phyloP scores from a whole-genome alignment of 805 yeast species.

The Candida xiaguanensis region DNA sequence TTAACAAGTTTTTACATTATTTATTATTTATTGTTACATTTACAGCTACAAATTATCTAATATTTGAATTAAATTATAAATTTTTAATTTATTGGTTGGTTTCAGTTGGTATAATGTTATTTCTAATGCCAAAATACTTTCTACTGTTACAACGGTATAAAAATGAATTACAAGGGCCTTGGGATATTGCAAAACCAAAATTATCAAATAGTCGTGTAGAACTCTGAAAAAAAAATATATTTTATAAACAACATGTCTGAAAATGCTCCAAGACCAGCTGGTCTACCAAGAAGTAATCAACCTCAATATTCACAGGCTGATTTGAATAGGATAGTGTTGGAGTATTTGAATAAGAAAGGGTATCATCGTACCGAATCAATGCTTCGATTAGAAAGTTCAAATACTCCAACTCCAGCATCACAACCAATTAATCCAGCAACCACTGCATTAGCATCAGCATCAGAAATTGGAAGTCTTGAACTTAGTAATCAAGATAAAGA shows the following conservation, averaged over 20 bases:
- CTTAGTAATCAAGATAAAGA: constrained; percentile 22
- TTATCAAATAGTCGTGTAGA: constrained; percentile 1
- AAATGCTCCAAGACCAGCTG: background rate
- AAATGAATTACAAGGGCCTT: constrained; percentile 85
- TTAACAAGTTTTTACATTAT: constrained; percentile 23
- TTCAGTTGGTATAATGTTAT: constrained; percentile 44
- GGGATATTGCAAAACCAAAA: constrained; percentile 82
- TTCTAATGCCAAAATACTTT: constrained; percentile 68
- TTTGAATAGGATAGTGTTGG: constrained; percentile 86
- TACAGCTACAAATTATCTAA: constrained; percentile 17
- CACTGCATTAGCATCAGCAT: constrained; percentile 32
- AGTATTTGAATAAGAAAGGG: constrained; percentile 89
- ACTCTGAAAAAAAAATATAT: background rate
- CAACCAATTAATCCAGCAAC: constrained; percentile 48
- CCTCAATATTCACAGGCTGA: constrained; percentile 75
- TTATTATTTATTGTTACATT: constrained; percentile 21
- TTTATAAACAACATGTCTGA: background rate
- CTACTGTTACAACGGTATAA: constrained; percentile 71
- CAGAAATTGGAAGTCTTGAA: constrained; percentile 13
- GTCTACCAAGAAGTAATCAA: constrained; percentile 22
- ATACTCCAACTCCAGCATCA: constrained; percentile 50
- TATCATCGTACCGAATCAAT: constrained; percentile 92
- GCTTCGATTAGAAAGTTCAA: constrained; percentile 80
- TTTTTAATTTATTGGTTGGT: constrained; percentile 47
- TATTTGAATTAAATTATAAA: constrained; percentile 22